A percentile compares a stretch with the other conserved stretches of the same genome.
Evolutionary conservation across 1,139 yeast genomes (phyloP).

Genomic region (Hanseniaspora uvarum): DNA sequence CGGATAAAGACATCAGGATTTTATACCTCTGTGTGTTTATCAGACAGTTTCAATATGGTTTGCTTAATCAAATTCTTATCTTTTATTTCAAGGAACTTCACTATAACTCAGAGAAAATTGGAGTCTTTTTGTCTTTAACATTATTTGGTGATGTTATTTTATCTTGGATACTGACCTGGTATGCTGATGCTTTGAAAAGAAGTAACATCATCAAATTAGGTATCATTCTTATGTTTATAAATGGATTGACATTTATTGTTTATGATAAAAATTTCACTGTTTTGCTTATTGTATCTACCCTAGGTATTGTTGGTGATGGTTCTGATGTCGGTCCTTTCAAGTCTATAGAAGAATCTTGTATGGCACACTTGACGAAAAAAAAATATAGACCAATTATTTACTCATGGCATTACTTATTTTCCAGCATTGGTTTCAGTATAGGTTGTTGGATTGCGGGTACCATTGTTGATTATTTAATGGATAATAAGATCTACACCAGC

Average conservation of each 20-base stretch:
- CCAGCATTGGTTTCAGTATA: constrained; percentile 63
- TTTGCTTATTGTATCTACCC: constrained; percentile 51
- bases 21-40: constrained; percentile 64
- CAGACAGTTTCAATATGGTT: constrained; percentile 68
- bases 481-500: constrained; percentile 31
- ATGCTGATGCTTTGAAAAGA: constrained; percentile 69
- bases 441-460: constrained; percentile 64
- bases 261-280: constrained; percentile 40
- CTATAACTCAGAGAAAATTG: constrained; percentile 51
- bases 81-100: constrained; percentile 51
- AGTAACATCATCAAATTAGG: constrained; percentile 57
- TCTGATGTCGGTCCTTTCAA: constrained; percentile 91
- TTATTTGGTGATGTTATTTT: constrained; percentile 67
- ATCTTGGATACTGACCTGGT: constrained; percentile 64
- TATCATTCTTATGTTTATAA: constrained; percentile 53
- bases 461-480: constrained; percentile 38
- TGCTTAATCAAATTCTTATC: constrained; percentile 71
- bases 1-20: constrained; percentile 47
- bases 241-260: constrained; percentile 58
- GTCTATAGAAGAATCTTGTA: constrained; percentile 74
- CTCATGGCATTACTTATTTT: constrained; percentile 46
- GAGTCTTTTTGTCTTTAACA: constrained; percentile 75
- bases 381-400: constrained; percentile 62
- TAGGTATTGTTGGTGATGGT: constrained; percentile 77
- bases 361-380: constrained; percentile 68